phyloP scores from a whole-genome alignment of 805 yeast genomes.

The Metschnikowia bowlesiae region DNA sequence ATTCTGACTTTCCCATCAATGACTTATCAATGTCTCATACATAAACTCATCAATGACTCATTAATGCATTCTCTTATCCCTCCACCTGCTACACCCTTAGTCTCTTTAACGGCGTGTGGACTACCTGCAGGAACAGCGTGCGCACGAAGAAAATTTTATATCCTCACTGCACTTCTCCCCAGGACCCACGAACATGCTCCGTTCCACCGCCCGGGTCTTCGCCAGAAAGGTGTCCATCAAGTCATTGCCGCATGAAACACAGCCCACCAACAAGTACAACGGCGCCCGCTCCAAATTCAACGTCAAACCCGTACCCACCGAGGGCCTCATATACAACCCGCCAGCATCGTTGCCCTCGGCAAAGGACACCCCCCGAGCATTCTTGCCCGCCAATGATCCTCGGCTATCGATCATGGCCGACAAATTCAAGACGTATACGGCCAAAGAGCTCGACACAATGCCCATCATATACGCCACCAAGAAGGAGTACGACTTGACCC shows the following conservation, averaged over 20 bases:
- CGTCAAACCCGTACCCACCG: slow-evolving; percentile 53
- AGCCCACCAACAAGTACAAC: slow-evolving; percentile 55
- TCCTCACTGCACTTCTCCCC: background rate
- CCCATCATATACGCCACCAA: slow-evolving; percentile 39
- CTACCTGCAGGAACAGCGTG: background rate
- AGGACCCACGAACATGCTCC: slow-evolving; percentile 1
- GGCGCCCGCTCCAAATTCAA: slow-evolving; percentile 61
- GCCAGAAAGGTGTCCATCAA: slow-evolving; percentile 16
- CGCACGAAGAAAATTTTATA: slow-evolving; percentile 3
- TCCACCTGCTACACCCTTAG: too few species aligned
- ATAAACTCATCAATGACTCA: too few species aligned
- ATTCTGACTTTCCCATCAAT: too few species aligned
- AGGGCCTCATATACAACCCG: slow-evolving; percentile 62
- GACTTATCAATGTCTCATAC: too few species aligned
- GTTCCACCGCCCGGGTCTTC: slow-evolving; percentile 10
- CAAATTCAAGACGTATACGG: slow-evolving; percentile 24
- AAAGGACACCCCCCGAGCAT: slow-evolving; percentile 63
- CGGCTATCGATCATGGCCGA: slow-evolving; percentile 41
- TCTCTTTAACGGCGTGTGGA: background rate
- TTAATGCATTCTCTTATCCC: background rate
- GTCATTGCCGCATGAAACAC: slow-evolving; percentile 30
- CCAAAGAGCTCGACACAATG: slow-evolving; percentile 33
- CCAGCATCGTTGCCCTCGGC: slow-evolving; percentile 49
- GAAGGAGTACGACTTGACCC: slow-evolving; percentile 50
- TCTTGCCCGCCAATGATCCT: slow-evolving; percentile 59